These are phyloP conservation scores for Neltuma alba DNA, from an alignment of 306 rosid species.

Conservation along the genomic window DNA sequence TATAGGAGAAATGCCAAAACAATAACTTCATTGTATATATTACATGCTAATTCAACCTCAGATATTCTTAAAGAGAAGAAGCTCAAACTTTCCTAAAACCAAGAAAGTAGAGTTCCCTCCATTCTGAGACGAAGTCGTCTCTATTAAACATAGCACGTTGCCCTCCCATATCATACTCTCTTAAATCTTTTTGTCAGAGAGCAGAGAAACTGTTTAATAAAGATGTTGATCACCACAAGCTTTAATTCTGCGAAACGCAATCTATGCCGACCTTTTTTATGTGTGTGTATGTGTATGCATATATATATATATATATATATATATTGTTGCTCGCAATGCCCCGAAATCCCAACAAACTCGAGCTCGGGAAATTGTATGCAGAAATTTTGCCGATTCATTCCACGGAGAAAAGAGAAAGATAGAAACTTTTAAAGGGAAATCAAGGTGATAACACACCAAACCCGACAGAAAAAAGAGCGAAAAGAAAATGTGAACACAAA, in stretches of 20 bases:
- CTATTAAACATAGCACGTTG: background rate
- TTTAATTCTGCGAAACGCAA: slow-evolving; percentile 1
- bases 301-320: too few species aligned
- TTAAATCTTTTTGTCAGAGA: background rate
- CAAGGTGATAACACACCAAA: background rate
- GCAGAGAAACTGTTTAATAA: background rate
- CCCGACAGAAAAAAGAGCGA: background rate
- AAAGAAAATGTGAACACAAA: background rate
- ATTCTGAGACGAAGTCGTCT: background rate
- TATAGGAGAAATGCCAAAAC: slow-evolving; percentile 18
- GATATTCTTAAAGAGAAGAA: background rate
- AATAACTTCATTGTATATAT: slow-evolving; percentile 1
- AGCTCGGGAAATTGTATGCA: slow-evolving; percentile 10
- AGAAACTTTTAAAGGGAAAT: background rate
- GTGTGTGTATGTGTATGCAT: background rate
- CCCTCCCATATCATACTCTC: background rate
- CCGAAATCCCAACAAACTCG: background rate
- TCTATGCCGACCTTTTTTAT: background rate
- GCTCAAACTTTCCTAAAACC: slow-evolving; percentile 4
- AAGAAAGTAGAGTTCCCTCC: background rate
- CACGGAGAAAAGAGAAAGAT: background rate
- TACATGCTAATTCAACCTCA: background rate
- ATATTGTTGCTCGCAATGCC: slow-evolving; percentile 1
- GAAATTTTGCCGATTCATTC: slow-evolving; percentile 11
- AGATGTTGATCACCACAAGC: background rate